phyloP scores from a whole-genome alignment of 2,329 filamentous ascomycete genomes.

The Rhynchosporium graminicola region DNA sequence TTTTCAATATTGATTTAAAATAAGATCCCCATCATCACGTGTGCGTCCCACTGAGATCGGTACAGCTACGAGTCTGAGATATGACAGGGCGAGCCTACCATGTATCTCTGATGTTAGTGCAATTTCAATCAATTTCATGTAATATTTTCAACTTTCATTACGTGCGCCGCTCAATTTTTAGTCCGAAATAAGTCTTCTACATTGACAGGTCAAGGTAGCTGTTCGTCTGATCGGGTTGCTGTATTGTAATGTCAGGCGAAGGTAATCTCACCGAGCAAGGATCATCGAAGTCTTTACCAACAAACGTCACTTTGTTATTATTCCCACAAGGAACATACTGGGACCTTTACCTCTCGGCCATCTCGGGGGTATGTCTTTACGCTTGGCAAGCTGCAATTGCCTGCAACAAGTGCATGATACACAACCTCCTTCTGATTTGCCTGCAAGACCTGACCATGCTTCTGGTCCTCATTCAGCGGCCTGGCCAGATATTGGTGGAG shows the following conservation, averaged over 20 bases:
- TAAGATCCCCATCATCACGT: neutral
- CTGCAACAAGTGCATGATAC: neutral
- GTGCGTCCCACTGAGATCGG: neutral
- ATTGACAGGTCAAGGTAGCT: constrained; percentile 1
- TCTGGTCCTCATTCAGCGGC: constrained; percentile 7
- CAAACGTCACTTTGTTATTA: neutral
- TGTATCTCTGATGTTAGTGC: neutral
- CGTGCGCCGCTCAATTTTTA: neutral
- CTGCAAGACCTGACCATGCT: constrained; percentile 13
- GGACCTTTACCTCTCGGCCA: neutral
- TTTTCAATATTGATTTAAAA: neutral
- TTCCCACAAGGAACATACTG: constrained; percentile 7
- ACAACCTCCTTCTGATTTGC: constrained; percentile 1
- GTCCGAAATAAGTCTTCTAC: neutral
- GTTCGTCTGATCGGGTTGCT: constrained; percentile 2
- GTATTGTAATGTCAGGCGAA: constrained; percentile 1
- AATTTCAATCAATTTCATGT: neutral
- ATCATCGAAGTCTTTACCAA: constrained; percentile 3
- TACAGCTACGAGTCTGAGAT: neutral
- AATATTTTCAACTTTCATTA: neutral
- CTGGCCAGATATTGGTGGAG: constrained; percentile 13
- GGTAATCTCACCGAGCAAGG: constrained; percentile 5
- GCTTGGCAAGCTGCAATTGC: constrained; percentile 5
- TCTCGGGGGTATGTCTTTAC: constrained; percentile 8
- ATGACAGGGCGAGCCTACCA: neutral